Evolutionary conservation across 345 rosid species (phyloP), one percentile per base, ranked within the genome.

Genomic region (Eutrema japonicum): DNA sequence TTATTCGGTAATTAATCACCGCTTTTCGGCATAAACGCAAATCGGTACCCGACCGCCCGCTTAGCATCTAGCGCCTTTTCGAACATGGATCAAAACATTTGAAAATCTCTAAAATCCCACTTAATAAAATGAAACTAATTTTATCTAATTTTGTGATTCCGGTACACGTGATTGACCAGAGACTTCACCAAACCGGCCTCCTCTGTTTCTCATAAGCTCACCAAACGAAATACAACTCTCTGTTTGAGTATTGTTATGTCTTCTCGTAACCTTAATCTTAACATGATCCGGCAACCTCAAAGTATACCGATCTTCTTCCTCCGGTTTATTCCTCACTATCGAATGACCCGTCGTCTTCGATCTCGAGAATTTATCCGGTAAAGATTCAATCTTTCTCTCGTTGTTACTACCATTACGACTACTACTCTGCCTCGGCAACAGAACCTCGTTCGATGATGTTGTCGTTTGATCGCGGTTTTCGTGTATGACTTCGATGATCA

Each of bases 281-380:
- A 85, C 86, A 64, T 87, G 77, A 6, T 87, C 85, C 27, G 77
- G 82, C 77, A 93, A 77, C 74, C 84, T 83, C 82, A 90, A 59
- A 1, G 75, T 88, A 66, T 83, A 83, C 77, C 66, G 72, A 59
- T 80, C 84, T 43, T 85, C 88, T 10, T 77, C 85, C 30, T 70
- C 85, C 41, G 77, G 72, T 58, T 72, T 68, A 47, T 52, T 54
- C 54, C 76, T 76, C 41, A 45, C 54, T n/a, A 89, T 69, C 2
- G 92, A 93, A 55, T 93, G 98, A 11, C 98, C 96, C 0, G 97
- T 93, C 0, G 98, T 81, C 46, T 88, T 83, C 0, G 90, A 87
- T 76, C 96, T 81, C 7, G 86, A 76, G 71, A 85, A 78, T 13
- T 78, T 82, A 50, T 77, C 83, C 7, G 74, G 79, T 3, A 70